Percentiles rank a stretch among this genome's conserved stretches.
phyloP scores from a whole-genome alignment of 2,329 filamentous ascomycete species.

The Hypoxylon sp. region DNA sequence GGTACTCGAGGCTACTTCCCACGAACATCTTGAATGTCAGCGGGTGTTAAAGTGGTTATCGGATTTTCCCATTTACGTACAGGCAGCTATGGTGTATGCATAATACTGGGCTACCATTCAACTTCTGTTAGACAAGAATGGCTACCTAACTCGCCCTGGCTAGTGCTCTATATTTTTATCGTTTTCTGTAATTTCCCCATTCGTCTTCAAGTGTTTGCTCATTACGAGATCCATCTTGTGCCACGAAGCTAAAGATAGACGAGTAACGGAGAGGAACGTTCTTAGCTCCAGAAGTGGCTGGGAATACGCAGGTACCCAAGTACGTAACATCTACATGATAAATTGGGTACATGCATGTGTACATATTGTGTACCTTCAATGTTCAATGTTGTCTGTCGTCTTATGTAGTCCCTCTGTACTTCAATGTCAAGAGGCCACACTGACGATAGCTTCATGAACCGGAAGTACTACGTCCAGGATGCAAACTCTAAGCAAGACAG shows the following conservation, averaged over 20 bases:
- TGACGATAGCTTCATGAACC: background rate
- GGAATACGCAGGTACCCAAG: background rate
- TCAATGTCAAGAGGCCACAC: background rate
- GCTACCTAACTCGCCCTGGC: background rate
- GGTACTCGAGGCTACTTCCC: no score
- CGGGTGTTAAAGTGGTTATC: background rate
- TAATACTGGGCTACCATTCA: background rate
- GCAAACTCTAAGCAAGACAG: slow-evolving; percentile 9
- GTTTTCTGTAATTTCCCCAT: background rate
- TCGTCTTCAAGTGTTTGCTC: slow-evolving; percentile 21
- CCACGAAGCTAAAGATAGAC: slow-evolving; percentile 12
- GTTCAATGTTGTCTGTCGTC: slow-evolving; percentile 13
- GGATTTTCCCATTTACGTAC: background rate
- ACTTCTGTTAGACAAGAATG: background rate
- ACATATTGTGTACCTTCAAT: no score
- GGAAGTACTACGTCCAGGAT: slow-evolving; percentile 18
- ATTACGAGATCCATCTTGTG: slow-evolving; percentile 12
- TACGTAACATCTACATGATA: background rate
- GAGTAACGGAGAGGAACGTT: slow-evolving; percentile 3
- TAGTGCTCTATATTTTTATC: background rate
- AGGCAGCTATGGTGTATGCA: background rate
- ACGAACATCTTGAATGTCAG: no score
- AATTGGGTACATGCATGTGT: no score
- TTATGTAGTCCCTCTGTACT: background rate
- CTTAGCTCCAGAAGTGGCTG: slow-evolving; percentile 1